Conservation (phyloP, 306 rosid species). For the Lotus japonicus region DNA sequence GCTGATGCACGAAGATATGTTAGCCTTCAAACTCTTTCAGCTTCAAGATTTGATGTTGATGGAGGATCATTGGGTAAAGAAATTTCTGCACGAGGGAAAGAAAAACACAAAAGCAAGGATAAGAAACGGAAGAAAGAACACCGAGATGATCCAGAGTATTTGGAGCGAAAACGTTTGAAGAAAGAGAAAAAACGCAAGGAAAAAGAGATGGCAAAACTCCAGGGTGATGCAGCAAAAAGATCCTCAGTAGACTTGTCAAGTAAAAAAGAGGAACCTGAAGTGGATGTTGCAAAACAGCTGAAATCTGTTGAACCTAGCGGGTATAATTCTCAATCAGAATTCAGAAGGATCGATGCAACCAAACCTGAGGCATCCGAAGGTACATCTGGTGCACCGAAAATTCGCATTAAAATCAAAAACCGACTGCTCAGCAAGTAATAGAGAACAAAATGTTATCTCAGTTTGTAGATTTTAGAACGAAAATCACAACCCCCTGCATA, state of each 20-base stretch:
- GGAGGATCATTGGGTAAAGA: conserved; percentile 42
- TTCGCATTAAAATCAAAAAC: conserved; percentile 75
- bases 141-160: conserved; percentile 61
- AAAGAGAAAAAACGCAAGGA: conserved; percentile 74
- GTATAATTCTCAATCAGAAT: conserved; percentile 33
- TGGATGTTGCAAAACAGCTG: conserved; percentile 19
- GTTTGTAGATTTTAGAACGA: conserved; percentile 13
- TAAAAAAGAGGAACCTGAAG: conserved; percentile 42
- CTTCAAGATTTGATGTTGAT: conserved; percentile 32
- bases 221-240: conserved; percentile 30
- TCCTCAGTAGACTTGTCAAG: conserved; percentile 28
- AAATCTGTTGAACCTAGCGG: conserved; percentile 53
- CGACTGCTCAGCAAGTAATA: conserved; percentile 42
- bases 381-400: conserved; percentile 52
- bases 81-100: conserved; percentile 39
- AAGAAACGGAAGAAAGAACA: conserved; percentile 75
- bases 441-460: conserved; percentile 1
- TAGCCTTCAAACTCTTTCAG: conserved; percentile 79
- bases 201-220: conserved; percentile 65
- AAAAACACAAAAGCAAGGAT: conserved; percentile 59
- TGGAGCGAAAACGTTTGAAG: conserved; percentile 73
- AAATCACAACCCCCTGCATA: background rate
- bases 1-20: conserved; percentile 67
- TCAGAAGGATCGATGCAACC: conserved; percentile 22
- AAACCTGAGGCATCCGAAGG: conserved; percentile 57